Evolutionary conservation across 2,329 filamentous ascomycete genomes (phyloP).

Genomic region (Aspergillus pseudoterreus): DNA sequence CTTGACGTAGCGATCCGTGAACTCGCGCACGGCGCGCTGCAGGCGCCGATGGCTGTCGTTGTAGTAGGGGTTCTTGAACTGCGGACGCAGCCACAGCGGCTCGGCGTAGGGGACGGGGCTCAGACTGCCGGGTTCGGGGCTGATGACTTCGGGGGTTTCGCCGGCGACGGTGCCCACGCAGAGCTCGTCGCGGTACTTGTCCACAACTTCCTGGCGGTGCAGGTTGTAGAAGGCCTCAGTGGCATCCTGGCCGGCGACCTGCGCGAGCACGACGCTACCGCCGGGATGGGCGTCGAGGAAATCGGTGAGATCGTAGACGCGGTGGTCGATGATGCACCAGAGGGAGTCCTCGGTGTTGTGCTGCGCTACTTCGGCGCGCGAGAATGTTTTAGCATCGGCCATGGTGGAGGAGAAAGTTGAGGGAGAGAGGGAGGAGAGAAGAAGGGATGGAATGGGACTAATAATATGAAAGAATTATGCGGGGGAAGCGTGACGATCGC

Average conservation of each 20-base stretch:
- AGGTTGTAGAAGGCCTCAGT: constrained; percentile 87
- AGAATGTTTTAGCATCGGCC: constrained; percentile 34
- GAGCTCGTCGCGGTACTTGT: constrained; percentile 68
- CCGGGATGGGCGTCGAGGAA: constrained; percentile 84
- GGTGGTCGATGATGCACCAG: constrained; percentile 82
- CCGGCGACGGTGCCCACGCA: constrained; percentile 71
- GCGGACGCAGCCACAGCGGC: constrained; percentile 73
- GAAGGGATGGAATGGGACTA: background rate
- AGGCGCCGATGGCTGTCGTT: constrained; percentile 68
- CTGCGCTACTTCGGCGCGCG: constrained; percentile 63
- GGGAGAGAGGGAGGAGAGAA: background rate
- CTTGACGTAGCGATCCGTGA: constrained; percentile 66
- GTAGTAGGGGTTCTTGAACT: constrained; percentile 78
- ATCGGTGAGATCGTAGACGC: constrained; percentile 81
- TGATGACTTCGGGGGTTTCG: constrained; percentile 71
- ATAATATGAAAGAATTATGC: background rate
- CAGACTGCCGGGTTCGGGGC: constrained; percentile 66
- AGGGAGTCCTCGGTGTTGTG: constrained; percentile 72
- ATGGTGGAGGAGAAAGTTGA: constrained; percentile 8
- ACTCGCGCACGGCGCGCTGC: constrained; percentile 67
- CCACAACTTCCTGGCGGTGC: constrained; percentile 82
- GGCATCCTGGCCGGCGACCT: constrained; percentile 78
- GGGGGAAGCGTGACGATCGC: background rate
- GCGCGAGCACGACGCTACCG: constrained; percentile 72
- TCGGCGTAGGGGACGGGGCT: constrained; percentile 79